Base-by-base conservation (phyloP, 176 grass and related monocot species). In the Juncus effusus region DNA sequence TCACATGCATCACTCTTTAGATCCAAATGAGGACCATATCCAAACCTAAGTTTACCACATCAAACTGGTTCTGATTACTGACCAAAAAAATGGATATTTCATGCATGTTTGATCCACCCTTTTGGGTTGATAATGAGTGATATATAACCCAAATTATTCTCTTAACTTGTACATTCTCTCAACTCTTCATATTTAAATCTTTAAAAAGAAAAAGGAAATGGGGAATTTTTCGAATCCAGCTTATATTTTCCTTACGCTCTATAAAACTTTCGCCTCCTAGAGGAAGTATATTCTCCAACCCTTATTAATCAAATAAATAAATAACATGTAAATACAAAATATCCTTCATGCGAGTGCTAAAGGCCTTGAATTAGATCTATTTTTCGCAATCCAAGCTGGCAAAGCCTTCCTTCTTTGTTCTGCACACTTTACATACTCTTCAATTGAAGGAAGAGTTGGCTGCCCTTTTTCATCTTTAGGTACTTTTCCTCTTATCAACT, bases 401-500 rank as follows among this genome's bases (percentile, higher is more conserved):
- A 83, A 78, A 36, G 84, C 80, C 15, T 85, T 85, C 40, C 76
- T 63, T 49, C 87, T 76, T 41, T 90, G 78, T 60, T 85, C 40
- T 11, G 87, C 84, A 56, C 84, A 90, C 5, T 69, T 59, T 36
- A 96, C 35, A 36, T 87, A 96, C 77, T 96, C 91, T 3, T 83
- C 62, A 9, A 96, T 70, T 19, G 91, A 65, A 45, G 91, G 91
- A 76, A 96, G 91, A 66, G 49, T 85, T 6, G 51, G 56, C 14
- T 61, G 69, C 6, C 81, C 81, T 60, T 90, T 80, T 52, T 40
- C 76, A 72, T 66, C 58, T 75, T 78, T 83, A 35, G 69, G 56
- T 72, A 83, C 58, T 65, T 85, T 83, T 3, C 87, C 87, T 89
- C 87, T 85, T 82, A 96, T 96, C 69, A 91, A 72, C 87, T 96